A percentile compares a stretch with the other conserved stretches of the same genome.
Evolutionary conservation across 2,329 filamentous ascomycete genomes (phyloP).

Genomic region (Parasarocladium wereldwijsianum): DNA sequence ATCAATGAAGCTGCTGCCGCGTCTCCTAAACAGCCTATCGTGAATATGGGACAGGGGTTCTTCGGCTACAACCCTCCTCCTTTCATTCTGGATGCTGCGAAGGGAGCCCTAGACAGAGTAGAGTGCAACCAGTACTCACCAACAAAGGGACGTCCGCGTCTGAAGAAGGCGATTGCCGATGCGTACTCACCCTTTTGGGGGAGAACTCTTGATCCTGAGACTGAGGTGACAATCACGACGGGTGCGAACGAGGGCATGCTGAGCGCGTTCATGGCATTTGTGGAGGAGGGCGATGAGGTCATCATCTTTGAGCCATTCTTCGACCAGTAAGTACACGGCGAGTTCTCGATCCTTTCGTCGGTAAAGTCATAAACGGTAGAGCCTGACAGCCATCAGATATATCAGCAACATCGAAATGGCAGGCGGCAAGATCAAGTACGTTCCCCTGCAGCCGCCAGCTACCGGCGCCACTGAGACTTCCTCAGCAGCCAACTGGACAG

Average conservation of each 20-base stretch:
- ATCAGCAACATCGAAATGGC: conserved; percentile 99
- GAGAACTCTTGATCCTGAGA: conserved; percentile 68
- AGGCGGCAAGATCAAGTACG: conserved; percentile 86
- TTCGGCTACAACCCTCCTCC: conserved; percentile 89
- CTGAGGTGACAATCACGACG: conserved; percentile 88
- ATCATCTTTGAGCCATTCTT: conserved; percentile 99
- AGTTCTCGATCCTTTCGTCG: not conserved
- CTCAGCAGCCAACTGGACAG: conserved; percentile 74
- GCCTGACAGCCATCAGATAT: conserved; percentile 39
- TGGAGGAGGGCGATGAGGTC: conserved; percentile 88
- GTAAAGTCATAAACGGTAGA: no score
- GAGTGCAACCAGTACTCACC: conserved; percentile 99
- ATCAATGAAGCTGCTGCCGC: conserved; percentile 51
- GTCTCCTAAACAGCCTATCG: conserved; percentile 47
- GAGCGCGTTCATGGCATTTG: conserved; percentile 93
- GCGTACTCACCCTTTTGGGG: conserved; percentile 87
- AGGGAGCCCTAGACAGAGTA: conserved; percentile 73
- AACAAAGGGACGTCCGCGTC: conserved; percentile 78
- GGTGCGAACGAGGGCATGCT: conserved; percentile 89
- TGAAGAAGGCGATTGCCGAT: conserved; percentile 86
- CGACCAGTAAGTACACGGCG: conserved; percentile 56
- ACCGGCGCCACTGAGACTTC: conserved; percentile 68
- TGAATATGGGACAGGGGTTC: conserved; percentile 52
- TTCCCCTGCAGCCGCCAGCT: conserved; percentile 79
- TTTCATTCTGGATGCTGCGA: conserved; percentile 85